Conservation (phyloP, 306 rosid species). For the Glycine soja region DNA sequence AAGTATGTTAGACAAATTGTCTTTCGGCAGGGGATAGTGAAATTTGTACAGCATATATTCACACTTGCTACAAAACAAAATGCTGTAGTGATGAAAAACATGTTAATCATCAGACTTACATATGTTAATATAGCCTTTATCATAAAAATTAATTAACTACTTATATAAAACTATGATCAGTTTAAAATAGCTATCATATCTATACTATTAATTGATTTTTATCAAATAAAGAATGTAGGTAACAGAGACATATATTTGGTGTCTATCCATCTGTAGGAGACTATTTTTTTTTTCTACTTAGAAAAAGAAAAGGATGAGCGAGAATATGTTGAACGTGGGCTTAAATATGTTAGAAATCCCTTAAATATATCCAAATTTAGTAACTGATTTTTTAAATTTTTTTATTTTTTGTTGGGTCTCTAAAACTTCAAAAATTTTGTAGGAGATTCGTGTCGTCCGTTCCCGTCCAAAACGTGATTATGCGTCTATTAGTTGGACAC, state of each 20-base stretch:
- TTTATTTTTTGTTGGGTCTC: neutral
- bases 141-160: too few species aligned
- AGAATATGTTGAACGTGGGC: constrained; percentile 2
- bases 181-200: neutral
- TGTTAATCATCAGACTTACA: neutral
- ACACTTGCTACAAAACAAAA: too few species aligned
- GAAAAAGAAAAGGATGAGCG: neutral
- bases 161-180: neutral
- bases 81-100: too few species aligned
- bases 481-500: too few species aligned
- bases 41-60: too few species aligned
- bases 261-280: neutral
- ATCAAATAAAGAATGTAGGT: neutral
- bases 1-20: too few species aligned
- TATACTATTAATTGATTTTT: neutral
- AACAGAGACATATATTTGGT: neutral
- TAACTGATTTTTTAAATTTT: neutral
- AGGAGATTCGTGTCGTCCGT: too few species aligned
- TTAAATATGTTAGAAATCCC: neutral
- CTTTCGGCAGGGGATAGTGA: too few species aligned
- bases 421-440: too few species aligned
- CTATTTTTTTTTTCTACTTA: neutral
- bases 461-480: too few species aligned
- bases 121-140: neutral
- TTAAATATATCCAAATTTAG: too few species aligned